Evolutionary conservation across 495 filamentous ascomycete species (phyloP), one percentile per base, ranked within the genome.

Genomic region (Aspergillus campestris): DNA sequence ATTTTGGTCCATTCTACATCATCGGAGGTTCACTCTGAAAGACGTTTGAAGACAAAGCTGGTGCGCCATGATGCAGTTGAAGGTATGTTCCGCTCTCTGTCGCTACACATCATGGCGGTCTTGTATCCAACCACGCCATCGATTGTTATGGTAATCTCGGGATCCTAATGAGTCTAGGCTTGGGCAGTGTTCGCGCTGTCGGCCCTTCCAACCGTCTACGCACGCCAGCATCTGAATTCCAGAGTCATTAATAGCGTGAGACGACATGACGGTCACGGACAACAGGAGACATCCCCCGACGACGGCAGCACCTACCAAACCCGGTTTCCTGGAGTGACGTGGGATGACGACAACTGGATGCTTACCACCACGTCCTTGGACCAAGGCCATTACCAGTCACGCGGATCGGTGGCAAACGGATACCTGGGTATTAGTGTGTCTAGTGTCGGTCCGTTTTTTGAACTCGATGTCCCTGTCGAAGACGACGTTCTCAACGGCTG

Each of bases 391-490:
- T 86, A 77, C 57, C 75, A 85, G 53, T 67, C 78, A 0, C 78
- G 82, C 30, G 69, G 80, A 38, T 77, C 75, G 10, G 66, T 87
- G 8, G 79, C 82, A 5, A 87, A 81, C 55, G 78, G 78, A 13
- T 81, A 81, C 46, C 45, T 79, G 1, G 78, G 78, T 15, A 75
- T 77, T 39, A 75, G 71, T 52, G 79, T 86, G 8, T 79, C 83
- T 18, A 75, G 75, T 30, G 67, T 70, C 6, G 83, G 83, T 1
- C 83, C 83, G 0, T 86, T 87, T 63, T 86, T 85, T 55, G 83
- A 86, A 48, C 53, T 75, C 9, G 82, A 86, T 59, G 62, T 62
- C 5, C 67, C 66, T 0, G 61, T 65, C 3, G 60, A 70, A 35
- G 65, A 63, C 11, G 72, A 75, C 43, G 74, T 74, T 24, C 80